Conservation (phyloP, 805 yeast species). For the Candida hungchunana region DNA sequence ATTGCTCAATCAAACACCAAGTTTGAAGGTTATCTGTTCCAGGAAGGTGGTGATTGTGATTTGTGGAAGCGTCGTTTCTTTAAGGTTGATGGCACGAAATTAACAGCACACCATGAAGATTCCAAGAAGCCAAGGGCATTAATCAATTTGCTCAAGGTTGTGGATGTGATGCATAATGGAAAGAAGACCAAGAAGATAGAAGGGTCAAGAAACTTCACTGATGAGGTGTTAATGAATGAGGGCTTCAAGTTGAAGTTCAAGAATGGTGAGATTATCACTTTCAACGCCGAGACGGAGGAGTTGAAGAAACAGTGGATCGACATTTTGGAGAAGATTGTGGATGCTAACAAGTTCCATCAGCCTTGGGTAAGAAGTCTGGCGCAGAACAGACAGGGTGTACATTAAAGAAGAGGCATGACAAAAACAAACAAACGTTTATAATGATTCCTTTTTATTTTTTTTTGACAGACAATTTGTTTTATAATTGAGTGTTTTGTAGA, state of each 20-base stretch:
- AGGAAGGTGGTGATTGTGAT: constrained; percentile 88
- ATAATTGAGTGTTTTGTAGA: too few relatives aligned
- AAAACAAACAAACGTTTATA: too few relatives aligned
- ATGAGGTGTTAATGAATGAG: constrained; percentile 61
- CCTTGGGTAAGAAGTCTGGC: constrained; percentile 54
- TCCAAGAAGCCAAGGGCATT: constrained; percentile 67
- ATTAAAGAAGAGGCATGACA: too few relatives aligned
- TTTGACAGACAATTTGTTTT: too few relatives aligned
- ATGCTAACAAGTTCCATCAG: constrained; percentile 52
- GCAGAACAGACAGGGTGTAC: constrained; percentile 9
- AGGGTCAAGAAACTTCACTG: constrained; percentile 59
- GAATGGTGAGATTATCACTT: constrained; percentile 78
- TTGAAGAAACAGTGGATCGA: constrained; percentile 66
- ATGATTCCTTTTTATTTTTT: too few relatives aligned
- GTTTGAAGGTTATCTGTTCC: constrained; percentile 71
- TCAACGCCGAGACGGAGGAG: constrained; percentile 71
- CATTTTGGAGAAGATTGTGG: constrained; percentile 51
- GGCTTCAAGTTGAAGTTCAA: constrained; percentile 72
- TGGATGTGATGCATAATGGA: constrained; percentile 33
- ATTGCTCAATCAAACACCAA: constrained; percentile 30
- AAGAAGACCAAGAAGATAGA: constrained; percentile 27
- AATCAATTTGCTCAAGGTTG: constrained; percentile 69
- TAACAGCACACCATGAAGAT: constrained; percentile 73
- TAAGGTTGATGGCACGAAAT: constrained; percentile 63
- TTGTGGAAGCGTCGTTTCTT: constrained; percentile 69